Evolutionary conservation across 2,329 filamentous ascomycete genomes (phyloP), one percentile per base, ranked within the genome.

Genomic region (Fusarium udum): DNA sequence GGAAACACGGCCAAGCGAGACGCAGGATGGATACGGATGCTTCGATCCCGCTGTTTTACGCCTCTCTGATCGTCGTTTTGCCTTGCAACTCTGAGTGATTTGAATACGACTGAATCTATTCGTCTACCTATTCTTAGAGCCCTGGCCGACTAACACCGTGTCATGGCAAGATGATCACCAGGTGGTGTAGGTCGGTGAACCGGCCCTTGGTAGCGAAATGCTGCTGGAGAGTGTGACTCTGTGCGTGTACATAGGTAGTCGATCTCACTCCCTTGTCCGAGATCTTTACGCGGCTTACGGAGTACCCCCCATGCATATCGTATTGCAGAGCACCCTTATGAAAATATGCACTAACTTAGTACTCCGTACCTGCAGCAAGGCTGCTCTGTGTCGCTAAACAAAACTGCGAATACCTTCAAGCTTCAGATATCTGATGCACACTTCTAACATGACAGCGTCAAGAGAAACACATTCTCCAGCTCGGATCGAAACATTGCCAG

Each of bases 381-480:
- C 40, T 42, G 26, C 31, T 51, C n/a, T 51, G n/a, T 28, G 61
- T 67, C 71, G 67, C 62, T 62, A 66, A 70, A 56, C 36, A 70
- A 61, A 70, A 61, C 61, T 66, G 53, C 48, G 46, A 64, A 69
- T 68, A 39, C 49, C 55, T 66, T 64, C 61, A 68, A 40, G 32
- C 58, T 63, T 62, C 67, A 68, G 71, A 74, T 45, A 61, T 62
- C 67, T 73, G 71, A 74, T 48, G 64, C 71, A 67, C 37, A 69
- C 24, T n/a, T 68, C 71, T 74, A 48, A 71, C 67, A 74, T 28
- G 49, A 28, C 56, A 57, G 57, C 58, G 31, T 71, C 59, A 42
- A 62, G 45, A 71, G 71, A 73, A 73, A 73, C 71, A 71, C 49
- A n/a, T 48, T 48, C 45, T 48, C 42, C 26, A 64, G 46, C 56